These are phyloP conservation scores for Aureobasidium sp. DNA, from an alignment of 2,329 filamentous ascomycete species.

Conservation along the genomic window DNA sequence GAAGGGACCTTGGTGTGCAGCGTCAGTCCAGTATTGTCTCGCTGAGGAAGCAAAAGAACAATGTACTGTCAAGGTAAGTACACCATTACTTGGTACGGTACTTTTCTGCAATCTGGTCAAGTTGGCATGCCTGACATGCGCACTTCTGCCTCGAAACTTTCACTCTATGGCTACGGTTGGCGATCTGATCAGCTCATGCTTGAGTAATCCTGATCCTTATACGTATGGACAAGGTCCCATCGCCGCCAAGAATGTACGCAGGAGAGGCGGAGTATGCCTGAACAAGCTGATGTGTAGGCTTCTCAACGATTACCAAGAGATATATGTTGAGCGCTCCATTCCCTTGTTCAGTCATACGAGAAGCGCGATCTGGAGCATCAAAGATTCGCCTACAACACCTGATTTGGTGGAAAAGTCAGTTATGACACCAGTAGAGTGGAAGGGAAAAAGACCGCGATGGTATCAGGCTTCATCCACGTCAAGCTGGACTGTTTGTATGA, in stretches of 20 bases:
- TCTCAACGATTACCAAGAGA: background rate
- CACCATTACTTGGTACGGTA: background rate
- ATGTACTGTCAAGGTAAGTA: background rate
- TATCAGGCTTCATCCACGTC: background rate
- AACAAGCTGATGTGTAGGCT: background rate
- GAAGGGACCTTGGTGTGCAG: background rate
- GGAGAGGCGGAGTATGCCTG: background rate
- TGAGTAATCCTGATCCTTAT: background rate
- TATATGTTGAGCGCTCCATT: background rate
- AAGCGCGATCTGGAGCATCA: background rate
- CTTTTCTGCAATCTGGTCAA: conserved; percentile 5
- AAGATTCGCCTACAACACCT: too few species aligned
- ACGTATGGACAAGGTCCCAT: background rate
- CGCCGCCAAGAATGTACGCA: background rate
- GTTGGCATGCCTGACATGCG: background rate
- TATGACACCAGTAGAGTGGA: background rate
- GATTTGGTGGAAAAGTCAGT: background rate
- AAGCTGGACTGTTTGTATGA: background rate
- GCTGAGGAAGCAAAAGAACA: background rate
- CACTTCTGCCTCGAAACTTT: background rate
- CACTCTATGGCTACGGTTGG: conserved; percentile 17
- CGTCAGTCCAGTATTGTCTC: background rate
- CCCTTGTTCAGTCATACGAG: background rate
- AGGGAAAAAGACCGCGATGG: background rate
- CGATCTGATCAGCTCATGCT: conserved; percentile 14